Evolutionary conservation across 352 stramenopile species (phyloP), one percentile per base, ranked within the genome.

Genomic region (Discostella stelligera): DNA sequence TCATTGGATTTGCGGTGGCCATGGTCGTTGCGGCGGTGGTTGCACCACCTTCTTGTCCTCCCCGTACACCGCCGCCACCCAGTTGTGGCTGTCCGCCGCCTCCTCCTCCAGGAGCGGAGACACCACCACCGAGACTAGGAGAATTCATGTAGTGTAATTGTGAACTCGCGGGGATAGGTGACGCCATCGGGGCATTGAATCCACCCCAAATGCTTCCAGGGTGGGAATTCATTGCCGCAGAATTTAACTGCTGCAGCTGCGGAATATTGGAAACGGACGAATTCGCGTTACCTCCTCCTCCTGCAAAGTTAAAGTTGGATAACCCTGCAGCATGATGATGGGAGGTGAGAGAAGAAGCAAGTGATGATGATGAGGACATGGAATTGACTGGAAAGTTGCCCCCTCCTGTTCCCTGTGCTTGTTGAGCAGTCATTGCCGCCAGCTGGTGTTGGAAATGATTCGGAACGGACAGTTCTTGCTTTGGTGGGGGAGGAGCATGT

Each of bases 1-100:
- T 37, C 53, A 61, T 61, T 20, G 53, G 53, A 61, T 61, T 61
- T 23, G 23, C 21, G 11, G 37, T 8, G 2, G 37, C 37, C n/a
- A n/a, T n/a, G 3, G 53, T n/a, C 21, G 21, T n/a, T 32, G 27
- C 7, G 11, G 37, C 7, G 11, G 37, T 14, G 11, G 7, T 2
- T 3, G 37, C 7, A 13, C 3, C 37, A 44, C 11, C 11, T 0
- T 25, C 53, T 18, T 18, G 23, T 21, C 23, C 53, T 8, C 20
- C 50, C n/a, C 50, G 16, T 11, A n/a, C 52, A 5, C n/a, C 52
- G 4, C 50, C n/a, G 20, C 52, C 53, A 46, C 53, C 53, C 25
- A 46, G 9, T 61, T 46, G 53, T 46, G 27, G 5, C 27, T 61
- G 23, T 61, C 23, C 8, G 1, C 21, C 23, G 10, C 30, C 13